Base-by-base conservation (phyloP, 108 stramenopile species). In the Cyclostephanos invisitatus region DNA sequence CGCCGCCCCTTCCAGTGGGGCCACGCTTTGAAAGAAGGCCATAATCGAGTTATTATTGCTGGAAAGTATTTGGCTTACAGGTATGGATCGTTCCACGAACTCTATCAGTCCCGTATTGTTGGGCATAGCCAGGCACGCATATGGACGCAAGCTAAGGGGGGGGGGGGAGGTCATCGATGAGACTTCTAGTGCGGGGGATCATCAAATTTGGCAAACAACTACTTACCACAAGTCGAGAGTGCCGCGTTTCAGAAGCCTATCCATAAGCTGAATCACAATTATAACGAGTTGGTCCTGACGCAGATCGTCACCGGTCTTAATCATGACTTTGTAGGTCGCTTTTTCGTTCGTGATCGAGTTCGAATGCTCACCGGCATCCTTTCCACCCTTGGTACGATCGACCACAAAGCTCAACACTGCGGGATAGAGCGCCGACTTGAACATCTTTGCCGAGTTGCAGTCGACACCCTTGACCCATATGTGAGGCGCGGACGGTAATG, bases 221-320 rank as follows among this genome's bases (percentile, higher is more conserved):
- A 68, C 67, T 63, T 47, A 79, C 78, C 93, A 92, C 22, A 99
- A 81, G 65, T 99, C 97, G 35, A 99, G 87, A 48, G 96, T 95
- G 29, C 93, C 97, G 22, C 93, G 88, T 71, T 99, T 98, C 65
- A 98, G 78, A 8, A 98, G 72, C 6, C 91, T 68, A 84, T 99
- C 99, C 97, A 99, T 98, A 46, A 99, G 85, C 51, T 96, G 87
- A 49, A 99, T 92, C 92, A 99, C 89, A 86, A 96, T 95, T 37
- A 98, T 94, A 36, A 95, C 91, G 7, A 99, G 93, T 74, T 99
- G 98, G 81, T 99, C 99, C 79, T 99, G 99, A 1, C 99, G 84
- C 46, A 99, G 76, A 73, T 99, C 99, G 81, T 99, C 99, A 21
- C 99, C 99, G 40, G 93, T 94, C 85, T 99, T 99, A 73, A 99